phyloP scores from a whole-genome alignment of 257 asterid species.

The Forsythia suspensa region DNA sequence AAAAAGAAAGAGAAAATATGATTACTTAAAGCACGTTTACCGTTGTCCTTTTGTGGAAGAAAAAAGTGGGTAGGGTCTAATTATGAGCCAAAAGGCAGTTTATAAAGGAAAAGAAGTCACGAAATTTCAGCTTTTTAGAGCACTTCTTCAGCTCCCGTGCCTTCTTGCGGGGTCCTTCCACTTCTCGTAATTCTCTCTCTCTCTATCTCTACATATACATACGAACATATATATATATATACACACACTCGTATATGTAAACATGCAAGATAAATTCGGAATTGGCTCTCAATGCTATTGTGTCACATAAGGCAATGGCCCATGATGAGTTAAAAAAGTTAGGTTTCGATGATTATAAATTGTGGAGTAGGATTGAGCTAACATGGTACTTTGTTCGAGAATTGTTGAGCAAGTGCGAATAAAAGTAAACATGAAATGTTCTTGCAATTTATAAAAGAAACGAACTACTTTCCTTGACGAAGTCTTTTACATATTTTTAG shows the following conservation, averaged over 20 bases:
- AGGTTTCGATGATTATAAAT: no score
- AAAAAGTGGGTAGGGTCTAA: constrained; percentile 28
- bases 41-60: constrained; percentile 47
- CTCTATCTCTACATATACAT: background rate
- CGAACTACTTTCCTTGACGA: no score
- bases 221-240: no score
- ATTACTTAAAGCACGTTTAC: constrained; percentile 35
- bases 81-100: constrained; percentile 22
- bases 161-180: constrained; percentile 48
- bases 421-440: no score
- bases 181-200: constrained; percentile 3
- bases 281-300: background rate
- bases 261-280: background rate
- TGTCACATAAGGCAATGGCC: background rate
- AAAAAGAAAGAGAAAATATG: constrained; percentile 1
- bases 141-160: constrained; percentile 59
- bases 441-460: no score
- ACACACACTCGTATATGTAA: background rate
- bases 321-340: background rate
- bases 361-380: background rate
- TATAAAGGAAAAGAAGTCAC: constrained; percentile 41
- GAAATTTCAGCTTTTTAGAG: constrained; percentile 56
- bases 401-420: no score
- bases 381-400: no score
- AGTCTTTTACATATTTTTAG: no score